Base-by-base conservation (phyloP, 306 rosid species). In the Glycyrrhiza uralensis region DNA sequence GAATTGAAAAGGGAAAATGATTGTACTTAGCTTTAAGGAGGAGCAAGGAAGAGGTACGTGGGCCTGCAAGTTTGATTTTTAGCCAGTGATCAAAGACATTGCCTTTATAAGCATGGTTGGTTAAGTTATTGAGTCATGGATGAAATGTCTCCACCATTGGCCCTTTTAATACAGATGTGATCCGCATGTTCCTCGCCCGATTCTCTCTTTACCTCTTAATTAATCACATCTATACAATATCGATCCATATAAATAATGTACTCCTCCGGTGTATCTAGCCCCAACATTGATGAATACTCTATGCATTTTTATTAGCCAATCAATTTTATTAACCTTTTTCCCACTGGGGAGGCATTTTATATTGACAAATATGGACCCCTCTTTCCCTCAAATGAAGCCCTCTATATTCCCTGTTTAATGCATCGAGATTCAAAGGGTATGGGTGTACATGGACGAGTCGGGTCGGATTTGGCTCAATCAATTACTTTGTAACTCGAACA, bases 11-110 rank as follows among this genome's bases (percentile, higher is more conserved):
- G 81, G 79, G 72, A 77, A 77, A 81, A 87, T 86, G 77, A 88
- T 82, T 87, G 83, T 81, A 81, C 81, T 85, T 93, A 90, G 90
- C 96, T 93, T 93, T 88, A 88, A 88, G 97, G 84, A 88, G 96
- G 98, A 85, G 96, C 95, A 92, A 92, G 69, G 76, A 77, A 80
- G 80, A 86, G 69, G 73, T 49, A 20, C 46, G 80, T 60, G 89
- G 98, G 79, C 90, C 98, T 74, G 71, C 86, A 80, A 56, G 35
- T 74, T 52, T 58, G 81, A 50, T 36, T 82, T 74, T 69, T 39
- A 35, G 69, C 72, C 45, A 42, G 66, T 69, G 59, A 87, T 79
- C 47, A 55, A 62, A 86, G 71, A 86, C 77, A 76, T 83, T 79
- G 85, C 81, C 82, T 70, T 81, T 62, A 72, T 83, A 86, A 86